phyloP scores from a whole-genome alignment of 495 filamentous ascomycete genomes.

The Xylaria telfairii region DNA sequence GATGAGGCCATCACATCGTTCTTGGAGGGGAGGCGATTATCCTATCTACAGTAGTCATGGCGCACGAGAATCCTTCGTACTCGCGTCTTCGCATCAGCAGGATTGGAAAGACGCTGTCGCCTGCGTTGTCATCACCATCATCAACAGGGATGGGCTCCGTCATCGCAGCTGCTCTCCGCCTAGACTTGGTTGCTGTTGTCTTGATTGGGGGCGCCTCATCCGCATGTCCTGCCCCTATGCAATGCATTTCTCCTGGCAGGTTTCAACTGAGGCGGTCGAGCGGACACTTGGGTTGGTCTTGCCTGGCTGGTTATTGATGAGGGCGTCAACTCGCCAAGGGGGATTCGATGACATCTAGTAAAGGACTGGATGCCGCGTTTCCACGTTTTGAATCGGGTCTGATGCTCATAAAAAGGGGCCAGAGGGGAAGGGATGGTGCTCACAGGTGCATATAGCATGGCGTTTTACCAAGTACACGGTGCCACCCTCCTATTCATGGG shows the following conservation, averaged over 20 bases:
- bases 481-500: neutral
- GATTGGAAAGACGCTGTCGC: neutral
- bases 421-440: neutral
- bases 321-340: neutral
- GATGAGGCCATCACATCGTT: neutral
- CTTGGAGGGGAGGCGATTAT: neutral
- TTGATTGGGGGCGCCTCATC: neutral
- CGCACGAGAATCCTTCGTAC: neutral
- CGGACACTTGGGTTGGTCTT: neutral
- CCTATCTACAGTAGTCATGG: no score
- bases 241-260: neutral
- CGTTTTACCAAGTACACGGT: neutral
- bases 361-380: neutral
- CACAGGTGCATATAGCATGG: neutral
- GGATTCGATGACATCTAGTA: neutral
- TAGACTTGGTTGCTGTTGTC: neutral
- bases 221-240: neutral
- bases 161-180: neutral
- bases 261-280: neutral
- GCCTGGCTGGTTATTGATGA: neutral
- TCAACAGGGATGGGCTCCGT: conserved; percentile 4
- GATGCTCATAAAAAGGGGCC: neutral
- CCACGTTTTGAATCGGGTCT: neutral
- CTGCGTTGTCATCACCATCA: neutral
- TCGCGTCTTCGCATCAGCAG: neutral